Percentiles rank a stretch among this genome's conserved stretches.
phyloP scores from a whole-genome alignment of 495 filamentous ascomycete species.

The Neurospora terricola region DNA sequence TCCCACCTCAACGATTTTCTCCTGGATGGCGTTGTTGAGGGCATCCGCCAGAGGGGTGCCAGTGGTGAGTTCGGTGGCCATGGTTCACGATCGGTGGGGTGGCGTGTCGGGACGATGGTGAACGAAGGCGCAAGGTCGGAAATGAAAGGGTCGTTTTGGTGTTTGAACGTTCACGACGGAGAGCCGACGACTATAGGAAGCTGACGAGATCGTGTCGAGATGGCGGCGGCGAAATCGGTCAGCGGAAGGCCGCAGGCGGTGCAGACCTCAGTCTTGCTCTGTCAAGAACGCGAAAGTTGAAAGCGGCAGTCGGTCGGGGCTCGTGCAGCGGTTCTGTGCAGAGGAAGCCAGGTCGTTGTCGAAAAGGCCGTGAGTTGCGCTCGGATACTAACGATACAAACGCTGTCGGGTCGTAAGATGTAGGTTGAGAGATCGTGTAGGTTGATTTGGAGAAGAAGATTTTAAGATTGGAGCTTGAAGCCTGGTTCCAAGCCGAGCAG shows the following conservation, averaged over 20 bases:
- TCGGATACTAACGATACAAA: background rate
- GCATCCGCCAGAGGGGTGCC: constrained; percentile 74
- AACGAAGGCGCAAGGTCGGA: background rate
- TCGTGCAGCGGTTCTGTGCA: background rate
- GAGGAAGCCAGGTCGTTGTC: background rate
- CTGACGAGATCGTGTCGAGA: background rate
- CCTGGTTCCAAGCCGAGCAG: background rate
- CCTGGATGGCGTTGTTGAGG: constrained; percentile 68
- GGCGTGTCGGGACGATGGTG: background rate
- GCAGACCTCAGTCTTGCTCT: background rate
- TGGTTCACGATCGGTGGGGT: constrained; percentile 23
- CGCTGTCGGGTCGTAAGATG: constrained; percentile 1
- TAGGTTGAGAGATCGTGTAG: constrained; percentile 3
- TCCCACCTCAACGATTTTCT: constrained; percentile 90
- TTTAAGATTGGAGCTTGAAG: constrained; percentile 4
- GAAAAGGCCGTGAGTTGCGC: background rate
- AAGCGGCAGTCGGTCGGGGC: background rate
- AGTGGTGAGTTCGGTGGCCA: constrained; percentile 63
- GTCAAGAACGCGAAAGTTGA: background rate
- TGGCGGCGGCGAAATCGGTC: background rate
- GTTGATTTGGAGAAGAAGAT: constrained; percentile 5
- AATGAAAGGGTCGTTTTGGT: background rate
- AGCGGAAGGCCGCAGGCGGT: background rate
- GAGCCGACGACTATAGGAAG: background rate
- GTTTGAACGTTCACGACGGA: background rate